Conservation (phyloP, 768 basidiomycete species). For the Lepiota brunneoincarnata region DNA sequence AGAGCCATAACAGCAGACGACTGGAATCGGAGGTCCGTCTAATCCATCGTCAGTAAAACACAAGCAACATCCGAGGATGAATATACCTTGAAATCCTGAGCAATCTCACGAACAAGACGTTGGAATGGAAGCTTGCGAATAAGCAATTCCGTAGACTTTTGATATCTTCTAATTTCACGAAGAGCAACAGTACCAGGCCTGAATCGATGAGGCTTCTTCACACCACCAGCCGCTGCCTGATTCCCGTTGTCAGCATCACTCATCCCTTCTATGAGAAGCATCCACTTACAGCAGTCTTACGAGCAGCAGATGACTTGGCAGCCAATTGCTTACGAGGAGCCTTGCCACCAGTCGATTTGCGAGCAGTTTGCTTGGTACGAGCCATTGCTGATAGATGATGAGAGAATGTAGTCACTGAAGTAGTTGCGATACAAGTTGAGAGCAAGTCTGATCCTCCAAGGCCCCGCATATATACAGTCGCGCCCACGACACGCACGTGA, state of each 20-base stretch:
- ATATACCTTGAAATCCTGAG: conserved; percentile 84
- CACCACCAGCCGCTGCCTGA: conserved; percentile 80
- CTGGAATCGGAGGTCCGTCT: conserved; percentile 87
- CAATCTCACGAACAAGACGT: conserved; percentile 86
- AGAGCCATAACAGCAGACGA: conserved; percentile 86
- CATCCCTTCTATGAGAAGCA: conserved; percentile 22
- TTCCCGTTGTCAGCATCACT: conserved; percentile 11
- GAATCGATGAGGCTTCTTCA: conserved; percentile 92
- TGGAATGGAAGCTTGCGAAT: conserved; percentile 91
- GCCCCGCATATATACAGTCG: conserved; percentile 27
- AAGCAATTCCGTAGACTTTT: conserved; percentile 84
- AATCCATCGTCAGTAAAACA: neutral
- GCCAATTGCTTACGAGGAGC: conserved; percentile 86
- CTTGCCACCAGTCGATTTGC: conserved; percentile 86
- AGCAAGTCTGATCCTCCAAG: neutral
- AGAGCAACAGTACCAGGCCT: conserved; percentile 82
- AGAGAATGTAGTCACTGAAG: neutral
- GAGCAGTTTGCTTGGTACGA: conserved; percentile 34
- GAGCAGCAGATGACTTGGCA: conserved; percentile 52
- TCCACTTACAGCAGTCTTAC: conserved; percentile 55
- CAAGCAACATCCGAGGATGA: neutral
- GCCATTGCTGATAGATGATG: neutral
- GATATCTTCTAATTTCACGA: conserved; percentile 86
- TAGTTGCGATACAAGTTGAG: neutral
- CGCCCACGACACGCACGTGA: conserved; percentile 41